Evolutionary conservation across 495 filamentous ascomycete genomes (phyloP), one percentile per base, ranked within the genome.

Genomic region (Apodospora peruviana): DNA sequence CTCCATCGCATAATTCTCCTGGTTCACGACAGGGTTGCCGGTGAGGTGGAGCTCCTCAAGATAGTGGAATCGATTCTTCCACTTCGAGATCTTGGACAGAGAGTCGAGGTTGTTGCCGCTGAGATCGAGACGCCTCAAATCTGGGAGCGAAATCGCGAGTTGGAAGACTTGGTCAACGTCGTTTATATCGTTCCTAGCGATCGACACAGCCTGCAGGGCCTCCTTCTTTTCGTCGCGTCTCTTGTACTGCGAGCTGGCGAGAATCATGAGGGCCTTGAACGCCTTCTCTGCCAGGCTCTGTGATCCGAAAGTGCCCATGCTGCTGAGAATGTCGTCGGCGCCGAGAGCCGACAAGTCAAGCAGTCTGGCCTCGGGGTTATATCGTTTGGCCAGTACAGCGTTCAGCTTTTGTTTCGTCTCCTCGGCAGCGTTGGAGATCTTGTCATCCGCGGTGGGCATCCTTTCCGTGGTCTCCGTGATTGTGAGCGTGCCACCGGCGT

Each of bases 261-360:
- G 76, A 47, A 80, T 82, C 84, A 96, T 90, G 24, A 96, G 71
- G 2, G 85, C 91, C 32, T 86, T 86, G 68, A 96, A 96, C 50
- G 96, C 84, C 60, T 96, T 97, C 40, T 84, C 81, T 22, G 85
- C 81, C n/a, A 80, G 83, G 2, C 82, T 79, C 22, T 72, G 76
- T 39, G 71, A 76, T 49, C 80, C 74, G 67, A 96, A 95, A 29
- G 90, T 82, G 19, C 89, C 87, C 71, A 87, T 83, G 19, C 77
- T 70, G 27, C 74, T 62, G 2, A 96, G 73, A 43, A 79, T 76
- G 1, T 76, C 65, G 57, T 97, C 91, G 27, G 71, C 67, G 22
- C 74, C 83, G 7, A 96, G 77, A 7, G 78, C 76, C 12, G 87
- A 90, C 0, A 97, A 78, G 56, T 95, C 79, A 22, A 97, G 77